phyloP scores from a whole-genome alignment of 176 grass and related monocot species.

The Puccinellia tenuiflora region DNA sequence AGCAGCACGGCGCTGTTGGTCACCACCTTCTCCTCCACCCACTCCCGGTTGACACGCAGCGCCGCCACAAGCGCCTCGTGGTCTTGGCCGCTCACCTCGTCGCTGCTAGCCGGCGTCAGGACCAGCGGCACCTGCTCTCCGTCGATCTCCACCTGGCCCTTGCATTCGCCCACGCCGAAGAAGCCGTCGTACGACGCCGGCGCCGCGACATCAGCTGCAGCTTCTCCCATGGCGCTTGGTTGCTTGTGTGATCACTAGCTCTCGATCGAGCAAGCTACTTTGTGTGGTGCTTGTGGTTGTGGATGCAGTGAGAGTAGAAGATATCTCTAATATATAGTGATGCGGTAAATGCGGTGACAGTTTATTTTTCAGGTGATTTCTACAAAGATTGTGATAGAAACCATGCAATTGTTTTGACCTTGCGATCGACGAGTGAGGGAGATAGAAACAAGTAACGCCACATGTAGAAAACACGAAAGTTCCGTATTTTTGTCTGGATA shows the following conservation, averaged over 20 bases:
- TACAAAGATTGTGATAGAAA: conserved; percentile 17
- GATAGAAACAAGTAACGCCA: background rate
- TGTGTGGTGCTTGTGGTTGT: background rate
- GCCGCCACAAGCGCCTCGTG: conserved; percentile 37
- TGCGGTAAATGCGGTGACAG: background rate
- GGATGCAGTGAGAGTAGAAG: background rate
- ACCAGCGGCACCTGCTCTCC: conserved; percentile 53
- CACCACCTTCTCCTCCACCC: conserved; percentile 44
- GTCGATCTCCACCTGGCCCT: conserved; percentile 49
- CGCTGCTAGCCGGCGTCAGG: background rate
- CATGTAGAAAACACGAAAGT: background rate
- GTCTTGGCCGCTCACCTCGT: too few relatives aligned
- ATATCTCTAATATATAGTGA: background rate
- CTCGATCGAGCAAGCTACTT: background rate
- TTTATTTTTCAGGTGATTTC: background rate
- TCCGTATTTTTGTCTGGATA: background rate
- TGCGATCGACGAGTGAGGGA: background rate
- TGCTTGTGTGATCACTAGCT: background rate
- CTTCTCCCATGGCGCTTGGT: background rate
- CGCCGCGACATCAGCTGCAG: background rate
- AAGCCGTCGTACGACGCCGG: background rate
- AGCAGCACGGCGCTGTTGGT: conserved; percentile 43
- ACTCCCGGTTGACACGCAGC: conserved; percentile 23
- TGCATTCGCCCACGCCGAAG: conserved; percentile 43
- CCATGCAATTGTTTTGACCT: conserved; percentile 23